Evolutionary conservation across 495 filamentous ascomycete genomes (phyloP), one percentile per base, ranked within the genome.

Genomic region (Xylaria curta): DNA sequence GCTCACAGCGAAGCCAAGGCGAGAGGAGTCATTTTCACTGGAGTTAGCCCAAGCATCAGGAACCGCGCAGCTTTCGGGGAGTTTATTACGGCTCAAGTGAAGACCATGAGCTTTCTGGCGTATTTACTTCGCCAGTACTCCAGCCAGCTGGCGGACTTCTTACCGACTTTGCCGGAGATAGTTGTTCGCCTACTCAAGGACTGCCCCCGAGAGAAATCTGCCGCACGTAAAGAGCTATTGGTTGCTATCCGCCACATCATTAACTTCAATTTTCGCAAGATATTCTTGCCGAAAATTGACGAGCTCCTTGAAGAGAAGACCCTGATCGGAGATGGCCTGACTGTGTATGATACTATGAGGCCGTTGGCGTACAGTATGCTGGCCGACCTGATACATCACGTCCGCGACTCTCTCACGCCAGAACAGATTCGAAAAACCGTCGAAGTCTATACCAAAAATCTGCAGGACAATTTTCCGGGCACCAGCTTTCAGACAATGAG

Each of bases 401-500:
- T 99, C 24, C 91, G 97, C 46, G 95, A 98, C 62, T 87, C 89
- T 12, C 85, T 99, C 24, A 86, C 85, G 0, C 91, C 91, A 12
- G 91, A 95, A 67, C 97, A 98, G 81, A 99, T 99, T 70, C 89
- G 94, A 62, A 91, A 93, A 74, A 98, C 97, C 0, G 94, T 99
- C 12, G 93, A 97, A 75, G 97, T 98, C 8, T 99, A 98, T 79
- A 97, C 96, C 5, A 94, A 93, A 75, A 98, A 98, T 74, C 85
- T 99, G 28, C 95, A 97, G 74, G 97, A 98, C 78, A 93, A 92
- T 72, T 97, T 97, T 75, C 97, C 97, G 2, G 97, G 97, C 17
- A 98, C 97, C 5, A 98, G 96, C 80, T 99, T 98, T 79, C 97
- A 99, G 80, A 99, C 97, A 0, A 99, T 99, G 97, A 98, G 96